A percentile compares a stretch with the other conserved stretches of the same genome.
These are phyloP conservation scores for Penicillium lividum DNA, from an alignment of 495 filamentous ascomycete genomes.

Conservation along the genomic window DNA sequence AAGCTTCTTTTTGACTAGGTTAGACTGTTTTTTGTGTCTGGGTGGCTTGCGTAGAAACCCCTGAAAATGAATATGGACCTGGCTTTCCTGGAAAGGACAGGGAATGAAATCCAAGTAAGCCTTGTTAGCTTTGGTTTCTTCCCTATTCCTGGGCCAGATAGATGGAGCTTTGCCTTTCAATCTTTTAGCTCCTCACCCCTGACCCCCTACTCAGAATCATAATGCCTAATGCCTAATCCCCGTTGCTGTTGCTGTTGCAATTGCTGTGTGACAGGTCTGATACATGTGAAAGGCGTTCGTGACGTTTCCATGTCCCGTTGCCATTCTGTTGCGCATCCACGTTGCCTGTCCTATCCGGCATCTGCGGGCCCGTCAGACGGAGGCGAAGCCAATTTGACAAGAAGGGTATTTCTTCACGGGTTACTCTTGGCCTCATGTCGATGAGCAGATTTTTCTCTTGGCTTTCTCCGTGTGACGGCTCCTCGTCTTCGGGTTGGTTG, in stretches of 20 bases:
- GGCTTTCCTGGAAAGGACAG: neutral
- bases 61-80: too few species aligned
- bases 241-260: neutral
- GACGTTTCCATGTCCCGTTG: slow-evolving; percentile 21
- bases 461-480: slow-evolving; percentile 19
- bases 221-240: neutral
- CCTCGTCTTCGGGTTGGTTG: slow-evolving; percentile 21
- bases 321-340: slow-evolving; percentile 6
- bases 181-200: neutral
- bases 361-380: slow-evolving; percentile 20
- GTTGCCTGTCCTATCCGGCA: slow-evolving; percentile 6
- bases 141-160: slow-evolving; percentile 16
- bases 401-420: slow-evolving; percentile 24
- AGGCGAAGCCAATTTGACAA: slow-evolving; percentile 13
- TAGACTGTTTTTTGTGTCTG: neutral
- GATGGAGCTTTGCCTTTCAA: too few species aligned
- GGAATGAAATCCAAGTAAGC: neutral
- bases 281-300: slow-evolving; percentile 30
- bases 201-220: slow-evolving; percentile 1
- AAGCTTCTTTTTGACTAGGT: slow-evolving; percentile 21
- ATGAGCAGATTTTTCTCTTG: slow-evolving; percentile 21
- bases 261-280: slow-evolving; percentile 21
- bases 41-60: neutral
- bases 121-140: neutral
- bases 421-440: slow-evolving; percentile 22